Evolutionary conservation across 257 asterid genomes (phyloP), one percentile per base, ranked within the genome.

Genomic region (Nicotiana knightiana): DNA sequence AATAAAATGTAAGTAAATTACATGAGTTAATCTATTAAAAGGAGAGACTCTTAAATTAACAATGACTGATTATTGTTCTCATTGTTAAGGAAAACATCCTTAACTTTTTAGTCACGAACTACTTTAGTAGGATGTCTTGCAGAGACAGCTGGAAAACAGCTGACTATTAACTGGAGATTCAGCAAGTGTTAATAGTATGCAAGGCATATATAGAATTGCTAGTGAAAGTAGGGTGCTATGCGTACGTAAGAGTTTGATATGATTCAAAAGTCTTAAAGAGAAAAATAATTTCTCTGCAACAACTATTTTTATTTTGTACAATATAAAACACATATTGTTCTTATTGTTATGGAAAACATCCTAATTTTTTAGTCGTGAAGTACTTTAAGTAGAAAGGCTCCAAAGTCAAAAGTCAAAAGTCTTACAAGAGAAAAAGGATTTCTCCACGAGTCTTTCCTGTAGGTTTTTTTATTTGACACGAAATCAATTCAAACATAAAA

Each of bases 91-190:
- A 33, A 33, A 67, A 67, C 53, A 33, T 67, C 8, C 53, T 67
- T 67, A 21, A 21, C 9, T 32, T 33, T 65, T 33, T 67, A 7
- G n/a, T 48, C 76, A 67, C 10, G 28, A 67, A 35, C 76, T 67
- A 67, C 10, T 17, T 57, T 17, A 66, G 75, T 35, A 33, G 53
- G 76, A 35, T 67, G 28, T 67, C 76, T 35, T 35, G 76, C 76
- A 67, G 76, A 67, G 76, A 67, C 76, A 67, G 37, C 76, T 8
- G 53, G 76, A 67, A 67, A 67, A 35, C 18, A 67, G 76, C 8
- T 35, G 76, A 67, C 53, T 16, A 33, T 67, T 33, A 66, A 17
- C 75, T 8, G 75, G 75, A 67, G 53, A 35, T 33, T 26, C 37
- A 33, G 76, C 4, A 33, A 35, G 76, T 33, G 76, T 35, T 33